Percentiles rank a stretch among this genome's conserved stretches.
Evolutionary conservation across 148 eudicot species (phyloP).

Genomic region (Simmondsia chinensis): DNA sequence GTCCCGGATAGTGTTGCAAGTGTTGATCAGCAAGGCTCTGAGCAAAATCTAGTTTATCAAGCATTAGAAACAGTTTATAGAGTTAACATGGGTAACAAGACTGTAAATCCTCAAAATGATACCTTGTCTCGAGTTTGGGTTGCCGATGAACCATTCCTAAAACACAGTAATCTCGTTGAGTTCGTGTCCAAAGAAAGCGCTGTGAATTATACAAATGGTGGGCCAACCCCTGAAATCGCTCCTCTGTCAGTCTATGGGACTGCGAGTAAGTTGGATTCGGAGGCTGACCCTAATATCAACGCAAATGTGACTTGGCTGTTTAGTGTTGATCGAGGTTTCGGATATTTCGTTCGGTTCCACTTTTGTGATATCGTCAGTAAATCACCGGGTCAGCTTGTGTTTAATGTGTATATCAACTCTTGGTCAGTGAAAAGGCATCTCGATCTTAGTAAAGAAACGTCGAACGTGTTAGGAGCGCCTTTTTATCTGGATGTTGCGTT

Average conservation of each 20-base stretch:
- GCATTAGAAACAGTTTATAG: constrained; percentile 40
- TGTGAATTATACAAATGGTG: constrained; percentile 29
- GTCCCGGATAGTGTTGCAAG: constrained; percentile 28
- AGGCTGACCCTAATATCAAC: constrained; percentile 15
- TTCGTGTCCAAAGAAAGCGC: constrained; percentile 15
- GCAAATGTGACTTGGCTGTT: constrained; percentile 53
- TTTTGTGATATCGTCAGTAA: constrained; percentile 43
- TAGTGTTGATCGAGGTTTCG: constrained; percentile 44
- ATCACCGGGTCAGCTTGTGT: constrained; percentile 13
- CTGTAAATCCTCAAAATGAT: constrained; percentile 37
- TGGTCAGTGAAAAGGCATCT: constrained; percentile 32
- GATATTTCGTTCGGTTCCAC: constrained; percentile 47
- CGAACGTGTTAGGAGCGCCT: constrained; percentile 29
- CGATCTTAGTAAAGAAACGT: constrained; percentile 38
- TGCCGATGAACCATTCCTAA: constrained; percentile 32
- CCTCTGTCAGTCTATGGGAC: constrained; percentile 53
- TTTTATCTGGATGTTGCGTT: constrained; percentile 36
- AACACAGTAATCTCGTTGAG: constrained; percentile 20
- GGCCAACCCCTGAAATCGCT: constrained; percentile 27
- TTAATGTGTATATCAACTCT: constrained; percentile 50
- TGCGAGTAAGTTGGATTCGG: constrained; percentile 31
- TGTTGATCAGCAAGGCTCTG: constrained; percentile 15
- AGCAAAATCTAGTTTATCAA: constrained; percentile 13
- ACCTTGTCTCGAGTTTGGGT: constrained; percentile 44
- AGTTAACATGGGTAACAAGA: constrained; percentile 52